Evolutionary conservation across 371 early-diverging fungal species (phyloP).

Genomic region (Apophysomyces sp.): DNA sequence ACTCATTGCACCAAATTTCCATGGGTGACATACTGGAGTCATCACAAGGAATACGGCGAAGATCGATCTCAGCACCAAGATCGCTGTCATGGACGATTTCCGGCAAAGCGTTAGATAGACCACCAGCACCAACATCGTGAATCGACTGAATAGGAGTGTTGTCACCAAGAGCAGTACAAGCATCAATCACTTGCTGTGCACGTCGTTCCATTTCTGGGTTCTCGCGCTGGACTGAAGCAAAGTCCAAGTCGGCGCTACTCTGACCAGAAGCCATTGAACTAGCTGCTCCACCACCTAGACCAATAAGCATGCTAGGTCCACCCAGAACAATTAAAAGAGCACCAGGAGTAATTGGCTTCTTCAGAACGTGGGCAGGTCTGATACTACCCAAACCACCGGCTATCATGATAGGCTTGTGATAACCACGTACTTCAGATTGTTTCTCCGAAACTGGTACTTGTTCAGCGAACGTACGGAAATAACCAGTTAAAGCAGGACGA

Average conservation of each 20-base stretch:
- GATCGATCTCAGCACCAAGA: slow-evolving; percentile 87
- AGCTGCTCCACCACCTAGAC: slow-evolving; percentile 97
- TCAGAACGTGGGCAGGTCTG: slow-evolving; percentile 82
- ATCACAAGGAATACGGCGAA: slow-evolving; percentile 86
- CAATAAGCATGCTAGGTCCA: slow-evolving; percentile 97
- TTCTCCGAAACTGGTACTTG: slow-evolving; percentile 55
- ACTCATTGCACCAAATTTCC: slow-evolving; percentile 99
- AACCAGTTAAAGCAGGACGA: slow-evolving; percentile 92
- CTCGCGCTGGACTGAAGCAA: slow-evolving; percentile 96
- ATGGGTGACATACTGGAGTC: slow-evolving; percentile 94
- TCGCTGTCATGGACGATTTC: slow-evolving; percentile 96
- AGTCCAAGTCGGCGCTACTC: slow-evolving; percentile 89
- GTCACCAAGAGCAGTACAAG: slow-evolving; percentile 81
- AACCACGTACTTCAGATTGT: slow-evolving; percentile 78
- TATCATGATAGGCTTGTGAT: slow-evolving; percentile 98
- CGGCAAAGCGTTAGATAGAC: slow-evolving; percentile 94
- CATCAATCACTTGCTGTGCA: slow-evolving; percentile 94
- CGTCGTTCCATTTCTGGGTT: slow-evolving; percentile 98
- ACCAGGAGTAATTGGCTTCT: slow-evolving; percentile 80
- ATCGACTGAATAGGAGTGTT: slow-evolving; percentile 87
- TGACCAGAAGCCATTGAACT: slow-evolving; percentile 91
- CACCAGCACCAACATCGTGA: slow-evolving; percentile 98
- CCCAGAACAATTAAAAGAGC: slow-evolving; percentile 89
- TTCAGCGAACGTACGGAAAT: slow-evolving; percentile 94
- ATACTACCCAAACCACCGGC: slow-evolving; percentile 96